Conservation (phyloP, 345 rosid genomes). For the Cochlearia excelsa region DNA sequence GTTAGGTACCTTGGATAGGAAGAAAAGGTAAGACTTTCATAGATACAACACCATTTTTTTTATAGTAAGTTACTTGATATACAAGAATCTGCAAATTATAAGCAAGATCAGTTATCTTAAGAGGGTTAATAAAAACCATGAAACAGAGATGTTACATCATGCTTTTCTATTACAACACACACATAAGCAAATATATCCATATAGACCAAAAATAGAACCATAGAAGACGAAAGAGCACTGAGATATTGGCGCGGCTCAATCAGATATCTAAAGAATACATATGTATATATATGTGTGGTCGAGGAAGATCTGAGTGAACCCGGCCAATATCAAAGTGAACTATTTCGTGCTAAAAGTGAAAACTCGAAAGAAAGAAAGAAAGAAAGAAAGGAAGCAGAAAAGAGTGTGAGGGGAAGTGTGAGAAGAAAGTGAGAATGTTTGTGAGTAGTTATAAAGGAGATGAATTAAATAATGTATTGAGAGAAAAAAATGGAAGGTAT, state of each 20-base stretch:
- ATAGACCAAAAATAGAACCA: neutral
- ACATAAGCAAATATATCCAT: neutral
- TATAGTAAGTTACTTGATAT: neutral
- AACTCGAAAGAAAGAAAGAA: neutral
- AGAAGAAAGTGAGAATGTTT: constrained; percentile 42
- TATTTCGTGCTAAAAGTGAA: constrained; percentile 28
- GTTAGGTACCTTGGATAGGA: constrained; percentile 25
- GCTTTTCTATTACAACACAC: neutral
- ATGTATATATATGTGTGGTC: neutral
- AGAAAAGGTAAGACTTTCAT: constrained; percentile 20
- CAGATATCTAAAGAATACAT: constrained; percentile 38
- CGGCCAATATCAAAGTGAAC: constrained; percentile 81
- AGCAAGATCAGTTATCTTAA: constrained; percentile 1
- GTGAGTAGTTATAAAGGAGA: constrained; percentile 36
- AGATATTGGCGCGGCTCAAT: constrained; percentile 99
- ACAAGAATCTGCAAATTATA: constrained; percentile 2
- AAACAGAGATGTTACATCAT: neutral
- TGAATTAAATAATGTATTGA: constrained; percentile 40
- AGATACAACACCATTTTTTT: neutral
- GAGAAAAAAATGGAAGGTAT: constrained; percentile 39
- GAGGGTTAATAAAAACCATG: neutral
- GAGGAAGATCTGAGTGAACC: constrained; percentile 75
- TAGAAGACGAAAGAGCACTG: constrained; percentile 55
- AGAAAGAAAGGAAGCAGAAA: constrained; percentile 1
- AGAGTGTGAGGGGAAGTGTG: constrained; percentile 30